These are phyloP conservation scores for Pythium utonaiense DNA, from an alignment of 352 stramenopile genomes.

Conservation along the genomic window DNA sequence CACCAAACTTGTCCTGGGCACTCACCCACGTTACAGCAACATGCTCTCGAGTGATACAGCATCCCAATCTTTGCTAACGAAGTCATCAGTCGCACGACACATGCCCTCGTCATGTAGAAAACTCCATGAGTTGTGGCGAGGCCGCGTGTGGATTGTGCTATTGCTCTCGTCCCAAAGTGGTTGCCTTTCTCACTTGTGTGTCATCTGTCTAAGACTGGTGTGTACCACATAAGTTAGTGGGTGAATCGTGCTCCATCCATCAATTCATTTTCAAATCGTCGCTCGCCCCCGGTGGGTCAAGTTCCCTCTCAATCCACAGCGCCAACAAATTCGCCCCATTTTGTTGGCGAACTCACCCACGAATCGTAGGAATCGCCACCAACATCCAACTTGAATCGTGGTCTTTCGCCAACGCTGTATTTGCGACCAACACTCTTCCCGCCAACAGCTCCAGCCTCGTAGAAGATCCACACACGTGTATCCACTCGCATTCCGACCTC, in stretches of 20 bases:
- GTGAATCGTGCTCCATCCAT: not conserved
- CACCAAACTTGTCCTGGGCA: too few species aligned
- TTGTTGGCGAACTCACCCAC: not conserved
- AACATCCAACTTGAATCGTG: not conserved
- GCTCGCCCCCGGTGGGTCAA: not conserved
- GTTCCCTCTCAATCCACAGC: not conserved
- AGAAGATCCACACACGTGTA: conserved; percentile 1
- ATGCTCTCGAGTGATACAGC: too few species aligned
- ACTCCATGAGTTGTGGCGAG: too few species aligned
- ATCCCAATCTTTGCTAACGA: too few species aligned
- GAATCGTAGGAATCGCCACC: conserved; percentile 2
- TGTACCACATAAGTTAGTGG: not conserved
- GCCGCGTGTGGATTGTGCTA: too few species aligned
- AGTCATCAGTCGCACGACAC: too few species aligned
- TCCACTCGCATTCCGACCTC: not conserved
- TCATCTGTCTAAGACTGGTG: not conserved
- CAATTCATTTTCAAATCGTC: conserved; percentile 8
- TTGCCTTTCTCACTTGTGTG: too few species aligned
- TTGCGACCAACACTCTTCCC: conserved; percentile 4
- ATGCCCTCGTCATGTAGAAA: too few species aligned
- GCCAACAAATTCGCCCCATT: not conserved
- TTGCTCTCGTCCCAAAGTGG: too few species aligned
- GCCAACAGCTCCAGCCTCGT: not conserved
- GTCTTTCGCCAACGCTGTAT: not conserved
- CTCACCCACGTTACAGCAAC: too few species aligned